Percentiles rank a stretch among this genome's conserved stretches.
phyloP scores from a whole-genome alignment of 345 rosid species.

The Kandelia obovata region DNA sequence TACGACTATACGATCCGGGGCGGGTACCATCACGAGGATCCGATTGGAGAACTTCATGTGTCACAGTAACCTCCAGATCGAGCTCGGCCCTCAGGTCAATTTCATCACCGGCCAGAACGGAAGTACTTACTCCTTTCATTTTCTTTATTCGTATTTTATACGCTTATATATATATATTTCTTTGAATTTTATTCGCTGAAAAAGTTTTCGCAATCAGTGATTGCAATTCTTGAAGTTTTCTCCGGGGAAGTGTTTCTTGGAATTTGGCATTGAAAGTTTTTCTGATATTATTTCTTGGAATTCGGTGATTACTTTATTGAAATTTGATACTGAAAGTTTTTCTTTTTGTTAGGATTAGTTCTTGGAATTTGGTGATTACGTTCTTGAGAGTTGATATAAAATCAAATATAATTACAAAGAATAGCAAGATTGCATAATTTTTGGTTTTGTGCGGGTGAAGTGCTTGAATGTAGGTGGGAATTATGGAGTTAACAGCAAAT shows the following conservation, averaged over 20 bases:
- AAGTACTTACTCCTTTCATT: constrained; percentile 38
- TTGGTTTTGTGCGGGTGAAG: not conserved
- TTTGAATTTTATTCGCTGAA: not conserved
- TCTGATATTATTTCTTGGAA: no score
- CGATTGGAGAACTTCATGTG: constrained; percentile 95
- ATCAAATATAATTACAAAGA: no score
- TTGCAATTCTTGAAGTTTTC: no score
- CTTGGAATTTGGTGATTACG: no score
- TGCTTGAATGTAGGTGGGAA: not conserved
- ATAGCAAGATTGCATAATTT: not conserved
- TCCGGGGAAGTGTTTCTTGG: no score
- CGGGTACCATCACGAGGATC: constrained; percentile 67
- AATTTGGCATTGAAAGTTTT: no score
- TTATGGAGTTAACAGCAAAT: not conserved
- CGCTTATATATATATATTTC: not conserved
- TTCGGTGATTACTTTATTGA: no score
- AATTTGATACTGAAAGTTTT: no score
- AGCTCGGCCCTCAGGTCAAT: constrained; percentile 83
- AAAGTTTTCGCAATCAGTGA: no score
- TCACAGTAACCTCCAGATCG: constrained; percentile 73
- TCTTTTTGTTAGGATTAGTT: no score
- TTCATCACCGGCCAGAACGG: constrained; percentile 97
- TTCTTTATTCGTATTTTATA: not conserved
- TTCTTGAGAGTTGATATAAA: no score
- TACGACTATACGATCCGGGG: constrained; percentile 43